Evolutionary conservation across 345 rosid genomes (phyloP).

Genomic region (Hypericum androsaemum): DNA sequence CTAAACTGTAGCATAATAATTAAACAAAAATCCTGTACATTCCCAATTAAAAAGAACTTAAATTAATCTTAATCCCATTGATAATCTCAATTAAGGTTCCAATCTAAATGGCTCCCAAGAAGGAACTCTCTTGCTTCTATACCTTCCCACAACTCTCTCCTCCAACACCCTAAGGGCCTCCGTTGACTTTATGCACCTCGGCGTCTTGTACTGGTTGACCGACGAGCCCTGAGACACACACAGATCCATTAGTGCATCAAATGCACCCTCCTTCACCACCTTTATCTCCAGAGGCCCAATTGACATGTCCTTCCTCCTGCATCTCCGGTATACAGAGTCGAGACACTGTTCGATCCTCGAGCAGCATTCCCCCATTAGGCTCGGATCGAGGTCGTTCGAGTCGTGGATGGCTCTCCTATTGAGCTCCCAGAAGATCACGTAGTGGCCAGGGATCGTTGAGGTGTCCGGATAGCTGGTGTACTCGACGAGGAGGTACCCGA

Average conservation of each 20-base stretch:
- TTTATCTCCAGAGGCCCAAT: slow-evolving; percentile 81
- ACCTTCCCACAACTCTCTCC: slow-evolving; percentile 54
- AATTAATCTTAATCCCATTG: too few relatives aligned
- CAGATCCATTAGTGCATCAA: slow-evolving; percentile 79
- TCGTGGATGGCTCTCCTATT: slow-evolving; percentile 16
- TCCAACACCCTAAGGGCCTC: slow-evolving; percentile 57
- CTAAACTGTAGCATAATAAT: too few relatives aligned
- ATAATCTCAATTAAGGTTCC: slow-evolving; percentile 16
- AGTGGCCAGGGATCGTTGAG: slow-evolving; percentile 76
- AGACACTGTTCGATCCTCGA: slow-evolving; percentile 62
- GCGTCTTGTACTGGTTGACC: slow-evolving; percentile 87
- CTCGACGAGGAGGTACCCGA: slow-evolving; percentile 56
- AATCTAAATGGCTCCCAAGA: slow-evolving; percentile 59
- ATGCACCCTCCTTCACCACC: slow-evolving; percentile 61
- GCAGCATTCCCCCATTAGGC: slow-evolving; percentile 71
- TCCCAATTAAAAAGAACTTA: too few relatives aligned
- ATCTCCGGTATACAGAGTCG: slow-evolving; percentile 77
- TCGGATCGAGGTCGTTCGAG: slow-evolving; percentile 32
- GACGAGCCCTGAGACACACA: slow-evolving; percentile 85
- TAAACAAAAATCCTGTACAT: too few relatives aligned
- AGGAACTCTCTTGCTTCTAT: slow-evolving; percentile 56
- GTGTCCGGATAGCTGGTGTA: slow-evolving; percentile 80
- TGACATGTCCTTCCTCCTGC: slow-evolving; percentile 67
- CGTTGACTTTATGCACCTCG: slow-evolving; percentile 72
- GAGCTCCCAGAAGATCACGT: slow-evolving; percentile 86